Evolutionary conservation across 164 flowering plant species (phyloP).

Genomic region (Berberis thunbergii): DNA sequence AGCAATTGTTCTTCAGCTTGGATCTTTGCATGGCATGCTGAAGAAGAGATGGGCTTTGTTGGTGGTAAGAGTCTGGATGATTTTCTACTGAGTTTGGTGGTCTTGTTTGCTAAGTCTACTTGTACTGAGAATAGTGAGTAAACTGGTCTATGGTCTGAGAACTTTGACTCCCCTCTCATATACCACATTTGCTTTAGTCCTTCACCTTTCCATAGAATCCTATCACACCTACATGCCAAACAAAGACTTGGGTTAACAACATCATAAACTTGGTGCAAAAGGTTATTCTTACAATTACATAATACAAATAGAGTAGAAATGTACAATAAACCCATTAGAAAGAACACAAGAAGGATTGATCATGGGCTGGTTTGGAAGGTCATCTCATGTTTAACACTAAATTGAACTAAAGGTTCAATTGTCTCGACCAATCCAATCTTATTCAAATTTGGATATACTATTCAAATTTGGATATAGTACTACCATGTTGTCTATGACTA

Average conservation of each 20-base stretch:
- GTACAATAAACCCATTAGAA: too few species aligned
- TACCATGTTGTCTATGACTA: too few species aligned
- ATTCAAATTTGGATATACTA: too few species aligned
- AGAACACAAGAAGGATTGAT: too few species aligned
- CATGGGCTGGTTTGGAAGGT: too few species aligned
- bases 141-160: conserved; percentile 88
- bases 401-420: too few species aligned
- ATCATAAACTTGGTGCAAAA: not conserved
- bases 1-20: conserved; percentile 41
- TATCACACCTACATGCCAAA: conserved; percentile 57
- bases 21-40: conserved; percentile 26
- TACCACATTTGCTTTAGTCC: conserved; percentile 70
- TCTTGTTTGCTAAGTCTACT: conserved; percentile 9
- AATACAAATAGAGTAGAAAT: too few species aligned
- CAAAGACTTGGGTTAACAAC: not conserved
- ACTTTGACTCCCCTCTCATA: conserved; percentile 55
- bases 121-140: conserved; percentile 56
- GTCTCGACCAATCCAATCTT: too few species aligned
- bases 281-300: too few species aligned
- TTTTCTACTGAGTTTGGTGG: conserved; percentile 1
- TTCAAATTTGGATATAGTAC: too few species aligned
- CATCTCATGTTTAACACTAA: too few species aligned
- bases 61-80: not conserved
- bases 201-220: conserved; percentile 79
- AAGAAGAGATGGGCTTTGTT: conserved; percentile 5